phyloP scores from a whole-genome alignment of 2,329 filamentous ascomycete genomes.

The Penicillium sp. region DNA sequence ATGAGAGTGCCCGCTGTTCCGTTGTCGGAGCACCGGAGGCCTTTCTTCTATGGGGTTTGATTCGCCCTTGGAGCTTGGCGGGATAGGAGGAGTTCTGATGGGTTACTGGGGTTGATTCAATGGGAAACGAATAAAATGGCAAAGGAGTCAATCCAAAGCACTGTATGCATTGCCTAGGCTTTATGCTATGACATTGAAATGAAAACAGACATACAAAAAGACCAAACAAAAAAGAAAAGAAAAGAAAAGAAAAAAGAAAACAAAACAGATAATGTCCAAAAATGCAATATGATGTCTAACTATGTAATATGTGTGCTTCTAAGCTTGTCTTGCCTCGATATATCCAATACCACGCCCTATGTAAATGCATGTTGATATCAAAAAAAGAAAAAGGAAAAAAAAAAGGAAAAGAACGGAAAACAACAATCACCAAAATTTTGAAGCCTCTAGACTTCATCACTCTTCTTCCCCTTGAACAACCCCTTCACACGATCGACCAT shows the following conservation, averaged over 20 bases:
- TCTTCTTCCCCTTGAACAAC: constrained; percentile 24
- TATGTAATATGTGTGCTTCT: background rate
- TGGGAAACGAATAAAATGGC: background rate
- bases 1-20: constrained; percentile 39
- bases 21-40: constrained; percentile 9
- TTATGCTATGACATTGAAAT: background rate
- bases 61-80: too few species aligned
- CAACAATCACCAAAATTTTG: background rate
- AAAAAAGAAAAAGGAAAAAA: background rate
- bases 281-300: background rate
- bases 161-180: background rate
- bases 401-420: background rate
- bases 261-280: background rate
- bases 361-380: constrained; percentile 21
- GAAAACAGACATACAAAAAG: background rate
- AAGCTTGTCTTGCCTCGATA: background rate
- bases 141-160: background rate
- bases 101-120: background rate
- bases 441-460: constrained; percentile 13
- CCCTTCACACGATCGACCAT: constrained; percentile 33
- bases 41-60: constrained; percentile 4
- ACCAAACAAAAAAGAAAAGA: background rate
- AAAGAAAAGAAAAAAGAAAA: background rate
- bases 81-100: background rate
- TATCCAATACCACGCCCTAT: constrained; percentile 12